Base-by-base conservation (phyloP, 345 rosid genomes). In the Hibiscus trionum region DNA sequence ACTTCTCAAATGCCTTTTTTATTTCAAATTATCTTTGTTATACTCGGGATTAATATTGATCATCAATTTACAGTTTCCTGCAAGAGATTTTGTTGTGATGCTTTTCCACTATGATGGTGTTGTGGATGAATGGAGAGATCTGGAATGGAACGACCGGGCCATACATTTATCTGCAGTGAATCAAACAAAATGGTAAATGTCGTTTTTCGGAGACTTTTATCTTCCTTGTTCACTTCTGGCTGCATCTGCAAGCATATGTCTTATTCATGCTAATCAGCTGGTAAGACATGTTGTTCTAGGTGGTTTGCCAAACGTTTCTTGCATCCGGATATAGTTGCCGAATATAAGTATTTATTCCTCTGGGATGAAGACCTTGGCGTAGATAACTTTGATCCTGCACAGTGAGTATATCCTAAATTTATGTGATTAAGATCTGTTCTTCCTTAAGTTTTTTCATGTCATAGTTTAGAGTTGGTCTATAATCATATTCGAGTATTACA, bases 101-200 rank as follows among this genome's bases (percentile, higher is more conserved):
- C 94, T 93, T 76, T 93, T 91, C 82, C 98, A 94, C 76, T 94
- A 94, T 15, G 97, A 94, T 75, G 97, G 95, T 60, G 46, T 75
- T 19, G 88, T 87, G 42, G 91, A 94, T 53, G 88, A 82, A 3
- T 94, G 98, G 98, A 90, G 78, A 69, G 80, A 81, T 14, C 84
- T 82, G 49, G 77, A 82, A 46, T 94, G 96, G 98, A 80, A 74
- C 68, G 53, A 80, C 53, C 77, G 31, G 5, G 91, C 89, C 33
- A 80, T 94, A 72, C 98, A 94, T 77, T 84, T 91, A 55, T 85
- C 95, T 49, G 97, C 93, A 19, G 73, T 57, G 59, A 86, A 85
- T 62, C 98, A 94, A 87, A 94, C 98, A 44, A 94, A 94, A 83
- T 94, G 98, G 98, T 87, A 31, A 31, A 17, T 56, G 14, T 29